A percentile compares a stretch with the other conserved stretches of the same genome.
These are phyloP conservation scores for Arthroderma sp. DNA, from an alignment of 2,329 filamentous ascomycete genomes.

Conservation along the genomic window DNA sequence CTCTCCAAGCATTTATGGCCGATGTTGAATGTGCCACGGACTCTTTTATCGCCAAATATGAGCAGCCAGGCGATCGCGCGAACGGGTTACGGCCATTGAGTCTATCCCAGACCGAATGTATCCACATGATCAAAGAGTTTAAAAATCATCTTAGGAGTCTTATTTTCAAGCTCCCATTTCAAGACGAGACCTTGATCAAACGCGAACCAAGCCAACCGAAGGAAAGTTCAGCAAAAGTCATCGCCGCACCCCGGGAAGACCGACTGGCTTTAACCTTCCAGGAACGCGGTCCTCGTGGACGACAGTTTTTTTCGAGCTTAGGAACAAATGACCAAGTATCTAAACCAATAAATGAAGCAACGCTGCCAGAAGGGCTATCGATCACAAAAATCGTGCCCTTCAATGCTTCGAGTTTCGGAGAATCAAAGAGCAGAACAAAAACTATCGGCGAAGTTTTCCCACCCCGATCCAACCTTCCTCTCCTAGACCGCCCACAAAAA, in stretches of 20 bases:
- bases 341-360: slow-evolving; percentile 43
- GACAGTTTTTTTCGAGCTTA: slow-evolving; percentile 77
- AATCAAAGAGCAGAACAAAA: slow-evolving; percentile 20
- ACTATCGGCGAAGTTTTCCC: slow-evolving; percentile 35
- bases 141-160: slow-evolving; percentile 51
- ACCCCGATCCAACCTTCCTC: slow-evolving; percentile 24
- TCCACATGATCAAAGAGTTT: slow-evolving; percentile 42
- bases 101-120: slow-evolving; percentile 19
- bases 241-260: slow-evolving; percentile 26
- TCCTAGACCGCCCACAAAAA: slow-evolving; percentile 29
- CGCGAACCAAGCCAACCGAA: slow-evolving; percentile 23
- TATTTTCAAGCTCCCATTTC: slow-evolving; percentile 49
- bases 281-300: slow-evolving; percentile 59
- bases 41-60: slow-evolving; percentile 25
- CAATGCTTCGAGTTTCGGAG: slow-evolving; percentile 19
- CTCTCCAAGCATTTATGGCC: slow-evolving; percentile 28
- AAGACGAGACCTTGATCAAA: slow-evolving; percentile 23
- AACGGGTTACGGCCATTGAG: slow-evolving; percentile 14
- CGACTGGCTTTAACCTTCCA: slow-evolving; percentile 60
- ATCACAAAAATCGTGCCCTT: slow-evolving; percentile 52
- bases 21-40: slow-evolving; percentile 30
- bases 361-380: slow-evolving; percentile 61
- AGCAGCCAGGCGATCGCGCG: slow-evolving; percentile 12
- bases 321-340: slow-evolving; percentile 32
- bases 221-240: slow-evolving; percentile 12